These are phyloP conservation scores for Fraxinus platypoda DNA, from an alignment of 305 asterid species.

Conservation along the genomic window DNA sequence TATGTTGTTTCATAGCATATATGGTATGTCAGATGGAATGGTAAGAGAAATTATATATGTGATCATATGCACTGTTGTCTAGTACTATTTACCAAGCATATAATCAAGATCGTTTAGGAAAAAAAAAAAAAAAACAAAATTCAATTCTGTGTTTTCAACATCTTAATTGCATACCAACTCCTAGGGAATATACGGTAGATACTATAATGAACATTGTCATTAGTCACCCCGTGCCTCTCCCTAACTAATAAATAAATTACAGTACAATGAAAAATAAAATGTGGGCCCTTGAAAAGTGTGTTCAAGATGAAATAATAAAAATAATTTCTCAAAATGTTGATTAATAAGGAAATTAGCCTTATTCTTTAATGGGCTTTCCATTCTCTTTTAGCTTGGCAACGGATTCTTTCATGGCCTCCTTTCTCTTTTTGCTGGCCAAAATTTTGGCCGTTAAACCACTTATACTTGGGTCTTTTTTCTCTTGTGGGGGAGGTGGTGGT, in stretches of 20 bases:
- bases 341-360: not conserved
- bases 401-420: slow-evolving; percentile 76
- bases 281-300: not conserved
- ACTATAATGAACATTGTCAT: not conserved
- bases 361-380: slow-evolving; percentile 45
- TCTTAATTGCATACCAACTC: not conserved
- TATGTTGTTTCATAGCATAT: not conserved
- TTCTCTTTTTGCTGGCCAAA: slow-evolving; percentile 84
- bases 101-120: not conserved
- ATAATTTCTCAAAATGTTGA: not conserved
- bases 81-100: not conserved
- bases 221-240: not conserved
- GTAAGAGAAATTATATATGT: no score
- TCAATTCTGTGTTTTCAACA: not conserved
- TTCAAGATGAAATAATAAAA: not conserved
- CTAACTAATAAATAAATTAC: not conserved
- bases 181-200: not conserved
- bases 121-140: no score
- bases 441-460: slow-evolving; percentile 65
- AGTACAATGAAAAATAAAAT: not conserved
- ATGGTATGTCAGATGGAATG: not conserved
- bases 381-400: slow-evolving; percentile 54
- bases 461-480: slow-evolving; percentile 76
- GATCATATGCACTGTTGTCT: not conserved
- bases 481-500: slow-evolving; percentile 73